Base-by-base conservation (phyloP, 768 basidiomycete species). In the Cystoderma amianthinum region DNA sequence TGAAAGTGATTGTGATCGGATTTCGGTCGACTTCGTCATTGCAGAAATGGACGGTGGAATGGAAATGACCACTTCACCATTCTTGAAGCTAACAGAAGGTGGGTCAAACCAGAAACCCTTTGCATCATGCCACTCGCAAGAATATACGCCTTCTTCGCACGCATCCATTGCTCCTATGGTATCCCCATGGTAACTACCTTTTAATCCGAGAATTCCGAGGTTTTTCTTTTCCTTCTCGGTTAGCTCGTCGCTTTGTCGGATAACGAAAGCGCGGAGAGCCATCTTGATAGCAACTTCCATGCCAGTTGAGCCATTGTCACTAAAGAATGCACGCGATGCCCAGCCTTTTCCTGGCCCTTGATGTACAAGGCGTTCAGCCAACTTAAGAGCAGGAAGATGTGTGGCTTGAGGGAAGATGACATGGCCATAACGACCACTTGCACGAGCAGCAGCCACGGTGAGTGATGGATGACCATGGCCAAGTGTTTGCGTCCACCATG, bases 261-360 rank as follows among this genome's bases (percentile, higher is more conserved):
- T 48, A 11, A 74, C 64, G 46, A 72, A 84, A 2, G 83, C 79
- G 18, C 93, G 73, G 32, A 97, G 62, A 0, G 91, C 95, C 95
- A 98, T 97, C 62, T 98, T 98, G 44, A 98, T 64, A 9, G 91
- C 95, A n/a, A 95, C 84, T 58, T 97, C 95, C 82, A 95, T 94
- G 5, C 82, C 95, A 0, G 95, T 97, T 16, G 91, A 90, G 11
- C 95, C 95, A 49, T 98, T 85, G 55, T 98, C 95, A 4, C 88
- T 89, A 61, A 87, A 91, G 64, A 95, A 97, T 2, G 80, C 95
- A 15, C 90, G 78, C 5, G 78, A 73, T 1, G 95, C 95, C 95
- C 95, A 98, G 2, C 84, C 87, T 44, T 71, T 73, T 0, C 95
- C 95, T 3, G 94, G 92, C 1, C 87, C 89, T 18, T 74, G 55